These are phyloP conservation scores for Fomitopsis pulvina DNA, from an alignment of 768 basidiomycete genomes.

Conservation along the genomic window DNA sequence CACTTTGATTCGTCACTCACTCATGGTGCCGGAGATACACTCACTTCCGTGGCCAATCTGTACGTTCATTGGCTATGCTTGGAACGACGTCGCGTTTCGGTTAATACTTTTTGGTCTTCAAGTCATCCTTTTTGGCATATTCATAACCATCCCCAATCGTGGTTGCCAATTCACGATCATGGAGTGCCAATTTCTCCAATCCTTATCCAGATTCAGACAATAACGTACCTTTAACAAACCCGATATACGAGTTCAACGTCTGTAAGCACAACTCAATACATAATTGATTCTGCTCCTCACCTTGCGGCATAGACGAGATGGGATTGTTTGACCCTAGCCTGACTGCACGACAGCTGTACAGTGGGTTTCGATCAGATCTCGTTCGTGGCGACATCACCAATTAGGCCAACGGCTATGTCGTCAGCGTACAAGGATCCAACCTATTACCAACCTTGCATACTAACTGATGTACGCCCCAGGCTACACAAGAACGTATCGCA, in stretches of 20 bases:
- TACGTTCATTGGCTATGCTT: constrained; percentile 7
- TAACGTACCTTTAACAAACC: constrained; percentile 33
- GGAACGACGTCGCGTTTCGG: neutral
- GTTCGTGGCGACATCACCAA: constrained; percentile 50
- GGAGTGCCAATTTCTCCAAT: constrained; percentile 33
- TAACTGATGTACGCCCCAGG: constrained; percentile 44
- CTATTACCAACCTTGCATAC: neutral
- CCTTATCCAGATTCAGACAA: constrained; percentile 38
- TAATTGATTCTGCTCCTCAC: neutral
- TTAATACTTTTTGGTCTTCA: neutral
- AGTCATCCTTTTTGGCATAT: neutral
- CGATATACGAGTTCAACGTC: constrained; percentile 27
- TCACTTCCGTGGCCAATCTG: constrained; percentile 46
- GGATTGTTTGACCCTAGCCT: constrained; percentile 70
- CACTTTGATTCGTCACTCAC: constrained; percentile 52
- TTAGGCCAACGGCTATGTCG: constrained; percentile 33
- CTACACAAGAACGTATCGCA: constrained; percentile 38
- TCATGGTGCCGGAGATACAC: constrained; percentile 68
- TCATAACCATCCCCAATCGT: constrained; percentile 59
- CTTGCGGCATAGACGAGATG: constrained; percentile 44
- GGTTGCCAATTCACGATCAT: constrained; percentile 48
- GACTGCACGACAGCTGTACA: constrained; percentile 56
- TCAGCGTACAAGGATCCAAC: neutral
- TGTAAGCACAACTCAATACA: constrained; percentile 2
- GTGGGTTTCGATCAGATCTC: constrained; percentile 69